A percentile compares a stretch with the other conserved stretches of the same genome.
Conservation (phyloP, 768 basidiomycete genomes). For the Rhizopogon vesiculosus region DNA sequence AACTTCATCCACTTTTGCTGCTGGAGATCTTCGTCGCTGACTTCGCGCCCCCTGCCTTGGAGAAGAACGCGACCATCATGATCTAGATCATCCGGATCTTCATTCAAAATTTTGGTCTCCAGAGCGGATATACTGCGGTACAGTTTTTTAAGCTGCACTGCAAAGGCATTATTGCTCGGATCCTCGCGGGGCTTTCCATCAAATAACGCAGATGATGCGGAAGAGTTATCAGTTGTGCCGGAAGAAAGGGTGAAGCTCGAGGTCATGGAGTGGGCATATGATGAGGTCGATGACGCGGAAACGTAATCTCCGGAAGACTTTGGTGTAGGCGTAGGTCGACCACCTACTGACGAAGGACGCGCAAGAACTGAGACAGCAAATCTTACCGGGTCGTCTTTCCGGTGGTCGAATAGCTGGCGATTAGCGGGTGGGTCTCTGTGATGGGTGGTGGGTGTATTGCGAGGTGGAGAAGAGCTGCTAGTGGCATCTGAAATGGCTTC, state of each 20-base stretch:
- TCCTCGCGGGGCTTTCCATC: slow-evolving; percentile 51
- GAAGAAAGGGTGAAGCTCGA: slow-evolving; percentile 74
- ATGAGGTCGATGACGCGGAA: slow-evolving; percentile 72
- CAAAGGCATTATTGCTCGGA: slow-evolving; percentile 61
- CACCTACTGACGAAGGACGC: slow-evolving; percentile 34
- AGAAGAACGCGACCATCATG: slow-evolving; percentile 31
- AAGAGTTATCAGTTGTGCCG: slow-evolving; percentile 68
- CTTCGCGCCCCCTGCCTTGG: slow-evolving; percentile 27
- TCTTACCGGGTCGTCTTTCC: slow-evolving; percentile 86
- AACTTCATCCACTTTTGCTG: slow-evolving; percentile 74
- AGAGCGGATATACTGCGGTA: slow-evolving; percentile 81
- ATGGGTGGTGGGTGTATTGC: slow-evolving; percentile 27
- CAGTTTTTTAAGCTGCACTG: slow-evolving; percentile 70
- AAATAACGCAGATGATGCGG: slow-evolving; percentile 65
- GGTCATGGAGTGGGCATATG: slow-evolving; percentile 62
- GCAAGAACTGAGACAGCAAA: slow-evolving; percentile 56
- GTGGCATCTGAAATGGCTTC: slow-evolving; percentile 59
- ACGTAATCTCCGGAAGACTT: slow-evolving; percentile 67
- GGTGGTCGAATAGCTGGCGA: slow-evolving; percentile 79
- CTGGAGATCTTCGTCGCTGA: slow-evolving; percentile 54
- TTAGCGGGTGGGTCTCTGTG: slow-evolving; percentile 28
- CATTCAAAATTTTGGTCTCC: slow-evolving; percentile 68
- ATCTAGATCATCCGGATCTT: slow-evolving; percentile 53
- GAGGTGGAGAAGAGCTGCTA: slow-evolving; percentile 42
- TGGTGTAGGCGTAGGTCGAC: slow-evolving; percentile 46